Conservation (phyloP, 306 rosid species). For the Acacia acuminata region DNA sequence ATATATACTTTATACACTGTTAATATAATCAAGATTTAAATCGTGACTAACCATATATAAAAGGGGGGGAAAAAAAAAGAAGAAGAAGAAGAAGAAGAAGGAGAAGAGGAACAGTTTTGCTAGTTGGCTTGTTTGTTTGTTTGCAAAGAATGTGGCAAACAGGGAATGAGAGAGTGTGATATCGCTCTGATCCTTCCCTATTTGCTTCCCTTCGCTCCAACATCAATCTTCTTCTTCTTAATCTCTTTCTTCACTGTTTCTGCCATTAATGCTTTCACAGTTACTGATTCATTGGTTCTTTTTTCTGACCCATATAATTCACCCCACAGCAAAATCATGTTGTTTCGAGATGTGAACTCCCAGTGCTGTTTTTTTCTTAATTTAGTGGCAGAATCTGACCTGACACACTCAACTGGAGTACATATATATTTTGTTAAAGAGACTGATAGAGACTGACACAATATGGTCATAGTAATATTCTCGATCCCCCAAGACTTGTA, state of each 20-base stretch:
- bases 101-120: conserved; percentile 26
- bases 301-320: neutral
- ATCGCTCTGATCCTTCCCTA: conserved; percentile 47
- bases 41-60: neutral
- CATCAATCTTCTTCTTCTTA: neutral
- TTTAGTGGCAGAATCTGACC: conserved; percentile 43
- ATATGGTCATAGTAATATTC: neutral
- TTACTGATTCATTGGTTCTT: neutral
- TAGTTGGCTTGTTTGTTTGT: conserved; percentile 39
- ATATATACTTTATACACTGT: no score
- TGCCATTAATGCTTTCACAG: neutral
- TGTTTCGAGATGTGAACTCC: neutral
- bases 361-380: conserved; percentile 1
- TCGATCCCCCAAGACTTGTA: conserved; percentile 3
- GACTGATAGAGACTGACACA: conserved; percentile 8
- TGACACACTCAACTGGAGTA: conserved; percentile 25
- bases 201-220: conserved; percentile 26
- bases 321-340: conserved; percentile 14
- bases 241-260: neutral
- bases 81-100: neutral
- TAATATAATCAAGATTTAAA: no score
- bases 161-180: conserved; percentile 43
- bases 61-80: no score
- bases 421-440: conserved; percentile 30
- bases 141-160: conserved; percentile 37